Evolutionary conservation across 2,329 filamentous ascomycete genomes (phyloP).

Genomic region (Chalara sp.): DNA sequence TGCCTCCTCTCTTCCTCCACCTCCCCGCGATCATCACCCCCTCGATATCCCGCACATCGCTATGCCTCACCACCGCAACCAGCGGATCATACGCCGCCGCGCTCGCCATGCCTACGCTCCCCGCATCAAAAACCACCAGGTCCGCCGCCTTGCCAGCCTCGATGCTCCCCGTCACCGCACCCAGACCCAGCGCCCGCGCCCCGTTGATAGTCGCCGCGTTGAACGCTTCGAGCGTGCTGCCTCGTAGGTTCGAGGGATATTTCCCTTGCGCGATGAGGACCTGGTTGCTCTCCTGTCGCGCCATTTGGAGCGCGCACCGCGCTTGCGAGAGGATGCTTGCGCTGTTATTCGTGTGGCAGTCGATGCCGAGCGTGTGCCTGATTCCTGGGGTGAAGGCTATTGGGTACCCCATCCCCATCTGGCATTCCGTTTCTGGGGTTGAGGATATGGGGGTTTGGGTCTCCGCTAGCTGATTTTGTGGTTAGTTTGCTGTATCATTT

Average conservation of each 20-base stretch:
- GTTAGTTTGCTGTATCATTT: too few species aligned
- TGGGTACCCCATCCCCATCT: too few species aligned
- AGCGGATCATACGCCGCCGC: conserved; percentile 35
- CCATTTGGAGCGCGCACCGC: conserved; percentile 26
- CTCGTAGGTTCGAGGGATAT: conserved; percentile 7
- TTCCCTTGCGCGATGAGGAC: too few species aligned
- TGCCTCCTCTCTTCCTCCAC: conserved; percentile 26
- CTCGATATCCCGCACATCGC: conserved; percentile 33
- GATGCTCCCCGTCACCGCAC: conserved; percentile 36
- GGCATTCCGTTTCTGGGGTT: too few species aligned
- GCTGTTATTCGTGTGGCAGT: conserved; percentile 28
- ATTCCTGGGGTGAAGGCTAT: too few species aligned
- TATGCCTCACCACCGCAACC: conserved; percentile 36
- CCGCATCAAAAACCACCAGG: conserved; percentile 39
- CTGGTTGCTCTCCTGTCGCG: conserved; percentile 15
- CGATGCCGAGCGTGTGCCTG: conserved; percentile 22
- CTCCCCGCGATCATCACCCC: conserved; percentile 37
- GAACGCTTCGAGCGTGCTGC: conserved; percentile 36
- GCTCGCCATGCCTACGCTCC: conserved; percentile 34
- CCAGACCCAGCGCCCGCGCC: conserved; percentile 35
- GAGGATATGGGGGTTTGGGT: too few species aligned
- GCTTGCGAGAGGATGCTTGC: conserved; percentile 29
- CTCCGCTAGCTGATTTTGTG: too few species aligned
- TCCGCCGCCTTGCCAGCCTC: conserved; percentile 40
- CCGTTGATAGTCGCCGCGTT: conserved; percentile 43